Evolutionary conservation across 2,329 filamentous ascomycete genomes (phyloP).

Genomic region (Cordyceps tenuipes): DNA sequence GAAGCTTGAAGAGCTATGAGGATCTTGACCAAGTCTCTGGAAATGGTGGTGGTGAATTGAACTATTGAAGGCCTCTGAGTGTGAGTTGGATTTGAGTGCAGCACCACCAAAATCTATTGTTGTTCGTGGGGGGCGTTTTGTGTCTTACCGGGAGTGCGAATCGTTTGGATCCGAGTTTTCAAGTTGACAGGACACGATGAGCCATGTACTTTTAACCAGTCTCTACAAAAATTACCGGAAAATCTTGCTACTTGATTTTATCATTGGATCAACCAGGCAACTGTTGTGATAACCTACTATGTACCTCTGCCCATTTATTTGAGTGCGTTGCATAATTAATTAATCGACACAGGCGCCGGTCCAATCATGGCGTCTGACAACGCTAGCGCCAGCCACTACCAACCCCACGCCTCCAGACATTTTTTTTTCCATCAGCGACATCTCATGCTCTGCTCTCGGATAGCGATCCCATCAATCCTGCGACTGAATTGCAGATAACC

Average conservation of each 20-base stretch:
- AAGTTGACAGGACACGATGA: not conserved
- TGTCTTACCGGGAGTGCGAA: not conserved
- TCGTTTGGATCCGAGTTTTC: not conserved
- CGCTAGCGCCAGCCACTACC: not conserved
- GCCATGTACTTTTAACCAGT: constrained; percentile 3
- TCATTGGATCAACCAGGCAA: not conserved
- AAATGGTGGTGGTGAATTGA: constrained; percentile 71
- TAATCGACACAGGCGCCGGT: not conserved
- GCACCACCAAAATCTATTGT: not conserved
- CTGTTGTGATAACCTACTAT: not conserved
- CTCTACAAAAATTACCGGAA: not conserved
- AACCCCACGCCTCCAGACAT: constrained; percentile 13
- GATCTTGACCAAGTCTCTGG: constrained; percentile 82
- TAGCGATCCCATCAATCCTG: not conserved
- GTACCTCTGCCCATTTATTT: no score
- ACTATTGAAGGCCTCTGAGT: constrained; percentile 55
- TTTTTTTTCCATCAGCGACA: constrained; percentile 4
- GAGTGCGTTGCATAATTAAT: not conserved
- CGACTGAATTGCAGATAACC: not conserved
- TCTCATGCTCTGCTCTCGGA: not conserved
- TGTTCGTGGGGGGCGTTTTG: not conserved
- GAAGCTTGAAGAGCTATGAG: constrained; percentile 94
- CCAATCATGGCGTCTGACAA: constrained; percentile 6
- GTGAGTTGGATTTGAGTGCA: not conserved
- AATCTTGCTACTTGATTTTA: not conserved